Base-by-base conservation (phyloP, 2,329 filamentous ascomycete species). In the Paecilomyces dactylethromorphus region DNA sequence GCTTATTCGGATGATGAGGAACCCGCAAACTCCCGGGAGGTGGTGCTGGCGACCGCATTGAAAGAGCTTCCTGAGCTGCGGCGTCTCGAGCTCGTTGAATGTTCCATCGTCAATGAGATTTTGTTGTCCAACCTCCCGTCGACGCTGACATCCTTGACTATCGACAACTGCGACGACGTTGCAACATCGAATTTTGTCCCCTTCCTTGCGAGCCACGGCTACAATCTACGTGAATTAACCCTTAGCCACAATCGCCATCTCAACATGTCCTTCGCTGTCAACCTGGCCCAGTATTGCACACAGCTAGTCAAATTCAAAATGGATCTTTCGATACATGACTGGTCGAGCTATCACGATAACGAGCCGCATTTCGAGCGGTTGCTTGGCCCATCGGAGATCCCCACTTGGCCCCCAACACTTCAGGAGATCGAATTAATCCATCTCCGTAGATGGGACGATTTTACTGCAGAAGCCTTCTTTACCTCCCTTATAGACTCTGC, bases 161-260 rank as follows among this genome's bases (percentile, higher is more conserved):
- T 97, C 15, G 84, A 87, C 63, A 93, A 94, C 65, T 97, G 92
- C 68, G 87, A 87, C 75, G 85, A 89, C 61, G 75, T 96, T 10
- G 85, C 81, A 3, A 88, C 90, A 0, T 81, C 86, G 3, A 82
- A 86, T 59, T 75, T 97, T 22, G 76, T 80, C 26, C 70, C 74
- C 0, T 96, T 89, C 67, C 79, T 97, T 49, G 69, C 79, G 5
- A 82, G 82, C 0, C 86, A 90, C 65, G 92, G 92, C 0, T 74
- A 78, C 22, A 76, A 84, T n/a, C 77, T 97, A 22, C 82, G 82
- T 56, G 82, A 83, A 39, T 79, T 97, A 7, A 82, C 81, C 1
- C 78, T 97, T 4, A 84, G 88, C 56, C 89, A 96, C 73, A 96
- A 96, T 66, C 87, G 90, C 61, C 86, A 87, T 2, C 79, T 97